These are phyloP conservation scores for Colletotrichum kahawae DNA, from an alignment of 2,329 filamentous ascomycete species.

Conservation along the genomic window DNA sequence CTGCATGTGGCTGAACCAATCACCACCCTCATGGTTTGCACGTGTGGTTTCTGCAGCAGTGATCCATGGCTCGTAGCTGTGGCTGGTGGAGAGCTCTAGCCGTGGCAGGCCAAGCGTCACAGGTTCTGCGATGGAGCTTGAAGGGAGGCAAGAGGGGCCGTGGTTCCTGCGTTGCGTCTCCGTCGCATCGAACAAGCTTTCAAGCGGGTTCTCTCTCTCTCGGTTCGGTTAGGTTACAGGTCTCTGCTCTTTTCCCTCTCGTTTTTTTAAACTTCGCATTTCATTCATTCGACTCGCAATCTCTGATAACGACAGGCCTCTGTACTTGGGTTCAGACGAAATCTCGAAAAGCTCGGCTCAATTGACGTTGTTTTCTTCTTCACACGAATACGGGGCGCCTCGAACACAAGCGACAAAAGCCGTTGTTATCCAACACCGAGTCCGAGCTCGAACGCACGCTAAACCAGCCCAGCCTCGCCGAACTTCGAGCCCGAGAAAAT, in stretches of 20 bases:
- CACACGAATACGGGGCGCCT: not conserved
- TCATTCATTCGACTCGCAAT: not conserved
- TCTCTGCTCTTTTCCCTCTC: not conserved
- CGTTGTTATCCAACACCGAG: not conserved
- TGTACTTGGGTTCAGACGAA: not conserved
- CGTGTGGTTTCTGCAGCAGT: not conserved
- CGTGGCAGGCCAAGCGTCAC: slow-evolving; percentile 3
- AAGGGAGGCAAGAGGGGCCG: not conserved
- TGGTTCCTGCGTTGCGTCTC: not conserved
- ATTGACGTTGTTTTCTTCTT: not conserved
- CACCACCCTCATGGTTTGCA: not conserved
- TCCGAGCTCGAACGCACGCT: slow-evolving; percentile 8
- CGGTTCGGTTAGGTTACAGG: not conserved
- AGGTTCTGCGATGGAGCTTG: slow-evolving; percentile 6
- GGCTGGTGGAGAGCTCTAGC: slow-evolving; percentile 17
- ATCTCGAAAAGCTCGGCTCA: not conserved
- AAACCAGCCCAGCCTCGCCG: not conserved
- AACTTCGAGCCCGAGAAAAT: not conserved
- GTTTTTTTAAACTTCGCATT: not conserved
- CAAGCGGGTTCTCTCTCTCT: slow-evolving; percentile 14
- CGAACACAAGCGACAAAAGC: not conserved
- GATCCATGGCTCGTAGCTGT: not conserved
- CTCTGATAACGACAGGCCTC: not conserved
- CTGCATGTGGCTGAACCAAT: slow-evolving; percentile 3
- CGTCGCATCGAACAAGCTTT: slow-evolving; percentile 18